phyloP scores from a whole-genome alignment of 2,329 filamentous ascomycete genomes.

The Mollisia scopiformis region DNA sequence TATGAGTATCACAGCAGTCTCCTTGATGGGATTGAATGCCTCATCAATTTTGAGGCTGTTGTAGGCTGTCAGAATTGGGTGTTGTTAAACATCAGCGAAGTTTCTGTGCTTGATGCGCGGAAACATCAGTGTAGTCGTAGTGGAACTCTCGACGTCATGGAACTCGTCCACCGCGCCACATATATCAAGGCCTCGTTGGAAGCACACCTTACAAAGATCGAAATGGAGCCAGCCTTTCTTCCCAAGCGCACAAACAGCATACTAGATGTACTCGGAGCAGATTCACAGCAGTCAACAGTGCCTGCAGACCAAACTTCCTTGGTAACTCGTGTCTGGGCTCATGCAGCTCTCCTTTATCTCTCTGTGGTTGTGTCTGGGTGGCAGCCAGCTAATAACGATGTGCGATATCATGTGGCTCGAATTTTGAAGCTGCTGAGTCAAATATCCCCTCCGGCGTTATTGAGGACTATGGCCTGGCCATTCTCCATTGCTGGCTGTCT shows the following conservation, averaged over 20 bases:
- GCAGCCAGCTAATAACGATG: conserved; percentile 22
- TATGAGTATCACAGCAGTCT: conserved; percentile 45
- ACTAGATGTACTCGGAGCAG: conserved; percentile 15
- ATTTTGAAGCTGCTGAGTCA: conserved; percentile 22
- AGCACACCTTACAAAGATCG: conserved; percentile 17
- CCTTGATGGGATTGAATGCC: conserved; percentile 26
- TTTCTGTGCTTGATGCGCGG: conserved; percentile 57
- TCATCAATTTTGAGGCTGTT: conserved; percentile 51
- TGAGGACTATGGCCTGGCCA: conserved; percentile 30
- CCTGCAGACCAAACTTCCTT: conserved; percentile 14
- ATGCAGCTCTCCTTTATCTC: conserved; percentile 26
- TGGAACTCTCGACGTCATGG: conserved; percentile 47
- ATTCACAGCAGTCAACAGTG: conserved; percentile 9
- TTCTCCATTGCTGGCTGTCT: conserved; percentile 30
- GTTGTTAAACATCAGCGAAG: conserved; percentile 53
- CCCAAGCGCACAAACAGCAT: conserved; percentile 13
- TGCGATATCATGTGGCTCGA: conserved; percentile 21
- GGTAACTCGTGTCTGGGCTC: conserved; percentile 23
- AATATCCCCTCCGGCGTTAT: conserved; percentile 19
- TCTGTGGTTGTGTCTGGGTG: conserved; percentile 27
- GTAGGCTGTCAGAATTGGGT: conserved; percentile 60
- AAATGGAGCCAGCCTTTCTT: conserved; percentile 12
- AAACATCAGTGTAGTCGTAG: conserved; percentile 51
- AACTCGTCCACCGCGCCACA: conserved; percentile 49
- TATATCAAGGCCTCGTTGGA: conserved; percentile 39